A percentile compares a stretch with the other conserved stretches of the same genome.
Evolutionary conservation across 257 asterid genomes (phyloP).

Genomic region (Solanum microdontum): DNA sequence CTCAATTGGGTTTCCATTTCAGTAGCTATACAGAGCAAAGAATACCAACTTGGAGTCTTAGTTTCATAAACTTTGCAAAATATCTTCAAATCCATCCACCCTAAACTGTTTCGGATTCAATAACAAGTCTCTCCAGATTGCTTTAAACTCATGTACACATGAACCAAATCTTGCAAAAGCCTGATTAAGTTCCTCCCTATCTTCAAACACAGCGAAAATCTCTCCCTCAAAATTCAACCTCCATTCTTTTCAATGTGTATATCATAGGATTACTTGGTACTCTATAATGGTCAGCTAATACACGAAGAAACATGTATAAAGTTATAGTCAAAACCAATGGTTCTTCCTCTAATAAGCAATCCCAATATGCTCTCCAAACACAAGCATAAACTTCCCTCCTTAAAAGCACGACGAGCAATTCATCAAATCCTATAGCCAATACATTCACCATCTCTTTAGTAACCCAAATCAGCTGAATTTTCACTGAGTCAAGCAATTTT

Average conservation of each 20-base stretch:
- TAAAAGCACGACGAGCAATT: conserved; percentile 42
- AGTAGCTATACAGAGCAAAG: conserved; percentile 58
- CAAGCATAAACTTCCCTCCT: conserved; percentile 64
- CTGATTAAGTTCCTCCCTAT: conserved; percentile 69
- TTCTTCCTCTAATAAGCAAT: conserved; percentile 39
- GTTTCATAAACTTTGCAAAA: conserved; percentile 32
- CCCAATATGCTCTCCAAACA: conserved; percentile 49
- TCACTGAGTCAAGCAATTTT: conserved; percentile 34
- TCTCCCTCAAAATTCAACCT: conserved; percentile 44
- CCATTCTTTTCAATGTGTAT: conserved; percentile 35
- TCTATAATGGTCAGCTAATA: conserved; percentile 63
- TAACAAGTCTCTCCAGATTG: conserved; percentile 61
- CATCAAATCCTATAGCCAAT: conserved; percentile 49
- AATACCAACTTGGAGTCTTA: conserved; percentile 47
- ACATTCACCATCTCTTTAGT: conserved; percentile 41
- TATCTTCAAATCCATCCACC: conserved; percentile 29
- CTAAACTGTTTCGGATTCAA: conserved; percentile 32
- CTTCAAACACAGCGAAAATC: conserved; percentile 42
- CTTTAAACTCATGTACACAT: conserved; percentile 49
- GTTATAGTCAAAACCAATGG: conserved; percentile 35
- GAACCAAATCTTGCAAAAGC: conserved; percentile 69
- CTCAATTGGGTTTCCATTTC: conserved; percentile 73
- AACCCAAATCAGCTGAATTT: conserved; percentile 44
- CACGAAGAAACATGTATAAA: conserved; percentile 11
- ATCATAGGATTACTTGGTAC: conserved; percentile 18